Percentiles rank a stretch among this genome's conserved stretches.
These are phyloP conservation scores for Golubevia sp. DNA, from an alignment of 1,284 basidiomycete species.

Conservation along the genomic window DNA sequence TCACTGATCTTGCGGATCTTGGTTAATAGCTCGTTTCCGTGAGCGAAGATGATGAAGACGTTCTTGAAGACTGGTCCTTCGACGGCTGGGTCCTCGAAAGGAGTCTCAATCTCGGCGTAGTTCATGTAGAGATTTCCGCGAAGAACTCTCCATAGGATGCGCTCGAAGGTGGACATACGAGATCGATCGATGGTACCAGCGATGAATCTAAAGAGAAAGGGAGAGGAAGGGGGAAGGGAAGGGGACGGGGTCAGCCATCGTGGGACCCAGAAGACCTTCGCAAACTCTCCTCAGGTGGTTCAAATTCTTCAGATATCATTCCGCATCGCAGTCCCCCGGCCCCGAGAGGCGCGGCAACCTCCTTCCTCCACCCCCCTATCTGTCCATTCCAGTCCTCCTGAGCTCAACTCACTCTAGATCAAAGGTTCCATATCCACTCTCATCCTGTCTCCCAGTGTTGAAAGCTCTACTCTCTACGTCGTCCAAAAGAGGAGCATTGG, in stretches of 20 bases:
- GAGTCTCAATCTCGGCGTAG: slow-evolving; percentile 87
- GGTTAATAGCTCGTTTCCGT: slow-evolving; percentile 86
- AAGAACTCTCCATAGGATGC: slow-evolving; percentile 95
- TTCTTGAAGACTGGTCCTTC: slow-evolving; percentile 71
- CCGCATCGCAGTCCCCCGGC: too few relatives aligned
- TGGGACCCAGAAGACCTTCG: too few relatives aligned
- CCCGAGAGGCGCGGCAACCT: too few relatives aligned
- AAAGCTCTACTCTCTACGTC: slow-evolving; percentile 73
- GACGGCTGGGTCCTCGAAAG: slow-evolving; percentile 83
- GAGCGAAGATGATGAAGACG: slow-evolving; percentile 99
- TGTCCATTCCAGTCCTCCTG: too few relatives aligned
- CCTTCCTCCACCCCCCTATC: too few relatives aligned
- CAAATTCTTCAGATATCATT: too few relatives aligned
- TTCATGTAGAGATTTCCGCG: slow-evolving; percentile 99
- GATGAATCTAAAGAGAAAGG: slow-evolving; percentile 72
- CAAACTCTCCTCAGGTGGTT: too few relatives aligned
- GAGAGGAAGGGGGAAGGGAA: background rate
- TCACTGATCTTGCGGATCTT: slow-evolving; percentile 99
- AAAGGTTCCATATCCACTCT: slow-evolving; percentile 65
- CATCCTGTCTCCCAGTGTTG: slow-evolving; percentile 67
- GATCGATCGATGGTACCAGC: slow-evolving; percentile 94
- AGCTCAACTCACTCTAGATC: slow-evolving; percentile 68
- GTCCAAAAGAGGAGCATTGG: slow-evolving; percentile 85
- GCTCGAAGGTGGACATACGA: slow-evolving; percentile 90
- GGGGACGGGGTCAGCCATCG: background rate